Conservation (phyloP, 1,284 basidiomycete genomes). For the Sanguinoderma infundibulare region DNA sequence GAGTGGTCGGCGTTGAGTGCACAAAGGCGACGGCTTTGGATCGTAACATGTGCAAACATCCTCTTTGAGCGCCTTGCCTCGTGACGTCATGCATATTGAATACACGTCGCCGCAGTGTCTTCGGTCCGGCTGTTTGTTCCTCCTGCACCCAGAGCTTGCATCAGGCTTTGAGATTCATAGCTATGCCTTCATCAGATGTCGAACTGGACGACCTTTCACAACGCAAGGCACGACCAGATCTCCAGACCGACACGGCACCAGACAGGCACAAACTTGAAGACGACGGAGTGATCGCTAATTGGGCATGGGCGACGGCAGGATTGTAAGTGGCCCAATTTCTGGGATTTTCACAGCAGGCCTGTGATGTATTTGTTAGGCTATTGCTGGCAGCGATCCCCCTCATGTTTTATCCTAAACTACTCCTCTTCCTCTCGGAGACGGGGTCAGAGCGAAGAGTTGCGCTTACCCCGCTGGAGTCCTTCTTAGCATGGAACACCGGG, state of each 20-base stretch:
- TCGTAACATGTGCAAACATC: slow-evolving; percentile 21
- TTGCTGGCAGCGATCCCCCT: slow-evolving; percentile 48
- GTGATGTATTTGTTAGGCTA: slow-evolving; percentile 37
- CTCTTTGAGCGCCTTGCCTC: background rate
- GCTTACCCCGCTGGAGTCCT: slow-evolving; percentile 69
- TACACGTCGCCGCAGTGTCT: background rate
- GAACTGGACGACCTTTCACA: slow-evolving; percentile 39
- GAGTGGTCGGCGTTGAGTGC: no score
- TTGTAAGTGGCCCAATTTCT: slow-evolving; percentile 36
- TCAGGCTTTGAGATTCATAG: background rate
- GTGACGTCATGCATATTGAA: slow-evolving; percentile 3
- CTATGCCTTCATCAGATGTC: slow-evolving; percentile 19
- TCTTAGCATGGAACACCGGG: slow-evolving; percentile 65
- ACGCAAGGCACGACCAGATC: background rate
- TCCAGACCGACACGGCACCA: background rate
- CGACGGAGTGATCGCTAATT: slow-evolving; percentile 39
- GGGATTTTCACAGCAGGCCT: background rate
- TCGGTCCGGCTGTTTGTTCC: background rate
- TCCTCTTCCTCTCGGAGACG: slow-evolving; percentile 62
- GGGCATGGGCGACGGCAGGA: slow-evolving; percentile 51
- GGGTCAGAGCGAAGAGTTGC: slow-evolving; percentile 43
- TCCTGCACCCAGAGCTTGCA: background rate
- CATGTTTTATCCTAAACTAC: slow-evolving; percentile 58
- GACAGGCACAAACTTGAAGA: slow-evolving; percentile 17
- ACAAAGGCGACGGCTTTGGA: slow-evolving; percentile 18